Evolutionary conservation across 805 yeast genomes (phyloP).

Genomic region (Teunomyces cretensis): DNA sequence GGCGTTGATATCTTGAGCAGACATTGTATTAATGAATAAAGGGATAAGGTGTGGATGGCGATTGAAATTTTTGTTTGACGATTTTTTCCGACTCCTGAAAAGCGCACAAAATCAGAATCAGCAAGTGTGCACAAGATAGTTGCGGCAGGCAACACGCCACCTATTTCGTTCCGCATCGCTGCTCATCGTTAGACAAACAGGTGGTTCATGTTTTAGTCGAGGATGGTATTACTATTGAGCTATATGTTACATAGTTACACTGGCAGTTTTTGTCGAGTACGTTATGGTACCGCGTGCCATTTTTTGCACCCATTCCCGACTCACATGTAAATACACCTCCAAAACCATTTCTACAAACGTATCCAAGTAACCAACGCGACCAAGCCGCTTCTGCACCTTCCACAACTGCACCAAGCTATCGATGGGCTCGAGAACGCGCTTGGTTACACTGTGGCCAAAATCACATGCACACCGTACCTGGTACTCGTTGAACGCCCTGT

Average conservation of each 20-base stretch:
- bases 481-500: not conserved
- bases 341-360: constrained; percentile 6
- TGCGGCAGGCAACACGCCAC: not conserved
- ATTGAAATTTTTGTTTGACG: constrained; percentile 3
- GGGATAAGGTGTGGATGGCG: constrained; percentile 1
- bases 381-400: not conserved
- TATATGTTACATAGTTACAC: not conserved
- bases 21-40: not conserved
- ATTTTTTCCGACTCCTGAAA: constrained; percentile 4
- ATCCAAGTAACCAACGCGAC: constrained; percentile 5
- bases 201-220: no score
- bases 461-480: constrained; percentile 3
- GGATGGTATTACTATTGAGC: not conserved
- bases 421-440: constrained; percentile 1
- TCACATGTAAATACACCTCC: not conserved
- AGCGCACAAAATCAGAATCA: constrained; percentile 1
- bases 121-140: constrained; percentile 1
- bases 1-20: not conserved
- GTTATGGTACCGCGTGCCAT: not conserved
- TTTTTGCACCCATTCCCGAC: constrained; percentile 3
- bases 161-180: not conserved
- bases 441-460: not conserved
- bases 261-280: no score
- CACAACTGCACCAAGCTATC: not conserved
- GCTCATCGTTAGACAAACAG: not conserved